Evolutionary conservation across 495 filamentous ascomycete species (phyloP).

Genomic region (Xylaria cubensis): DNA sequence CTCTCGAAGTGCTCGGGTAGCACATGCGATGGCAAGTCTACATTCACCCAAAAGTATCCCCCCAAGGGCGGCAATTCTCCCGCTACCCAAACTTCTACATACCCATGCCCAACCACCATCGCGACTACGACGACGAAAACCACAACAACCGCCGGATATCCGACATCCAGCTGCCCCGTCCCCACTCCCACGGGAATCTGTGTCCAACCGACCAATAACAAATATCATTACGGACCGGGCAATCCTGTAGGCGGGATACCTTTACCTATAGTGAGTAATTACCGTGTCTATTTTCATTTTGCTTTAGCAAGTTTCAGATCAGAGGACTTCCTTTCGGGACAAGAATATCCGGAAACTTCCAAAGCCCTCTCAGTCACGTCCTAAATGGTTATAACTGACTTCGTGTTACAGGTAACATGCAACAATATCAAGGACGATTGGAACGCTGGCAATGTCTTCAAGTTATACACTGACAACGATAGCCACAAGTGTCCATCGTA

Average conservation of each 20-base stretch:
- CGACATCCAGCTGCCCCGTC: slow-evolving; percentile 43
- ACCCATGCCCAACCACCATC: slow-evolving; percentile 43
- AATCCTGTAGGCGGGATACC: slow-evolving; percentile 56
- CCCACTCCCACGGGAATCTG: slow-evolving; percentile 55
- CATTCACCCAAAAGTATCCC: slow-evolving; percentile 48
- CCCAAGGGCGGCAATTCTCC: slow-evolving; percentile 36
- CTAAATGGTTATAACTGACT: too few relatives aligned
- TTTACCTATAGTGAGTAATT: slow-evolving; percentile 39
- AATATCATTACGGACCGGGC: slow-evolving; percentile 46
- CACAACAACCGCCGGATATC: slow-evolving; percentile 29
- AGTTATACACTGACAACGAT: slow-evolving; percentile 50
- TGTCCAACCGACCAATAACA: slow-evolving; percentile 46
- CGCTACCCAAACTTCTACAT: slow-evolving; percentile 39
- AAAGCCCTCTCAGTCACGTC: too few relatives aligned
- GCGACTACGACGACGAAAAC: slow-evolving; percentile 29
- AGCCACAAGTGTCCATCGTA: slow-evolving; percentile 48
- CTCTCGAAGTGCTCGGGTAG: slow-evolving; percentile 30
- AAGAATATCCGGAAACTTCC: too few relatives aligned
- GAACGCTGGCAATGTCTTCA: slow-evolving; percentile 46
- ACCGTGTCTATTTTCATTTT: too few relatives aligned
- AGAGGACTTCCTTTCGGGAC: too few relatives aligned
- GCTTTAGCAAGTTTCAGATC: too few relatives aligned
- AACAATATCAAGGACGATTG: slow-evolving; percentile 53
- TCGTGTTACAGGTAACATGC: slow-evolving; percentile 47
- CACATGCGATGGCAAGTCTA: slow-evolving; percentile 40